Conservation (phyloP, 2,329 filamentous ascomycete genomes). For the Botrytis tulipae region DNA sequence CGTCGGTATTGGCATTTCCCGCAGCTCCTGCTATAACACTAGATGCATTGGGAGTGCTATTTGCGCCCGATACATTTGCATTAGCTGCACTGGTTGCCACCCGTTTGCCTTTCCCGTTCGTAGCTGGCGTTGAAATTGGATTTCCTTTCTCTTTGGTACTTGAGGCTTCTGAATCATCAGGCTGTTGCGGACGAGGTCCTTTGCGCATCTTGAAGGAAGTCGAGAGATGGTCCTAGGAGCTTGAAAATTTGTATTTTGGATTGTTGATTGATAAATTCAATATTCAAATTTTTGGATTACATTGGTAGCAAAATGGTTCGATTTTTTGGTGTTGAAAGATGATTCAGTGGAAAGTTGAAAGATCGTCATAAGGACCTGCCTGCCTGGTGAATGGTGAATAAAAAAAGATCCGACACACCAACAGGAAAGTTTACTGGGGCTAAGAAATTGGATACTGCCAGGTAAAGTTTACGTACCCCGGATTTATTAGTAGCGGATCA, state of each 20-base stretch:
- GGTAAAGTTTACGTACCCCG: not conserved
- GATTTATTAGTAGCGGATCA: not conserved
- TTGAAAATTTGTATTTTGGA: not conserved
- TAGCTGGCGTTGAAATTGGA: constrained; percentile 24
- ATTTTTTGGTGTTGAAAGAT: constrained; percentile 6
- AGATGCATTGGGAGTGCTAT: constrained; percentile 31
- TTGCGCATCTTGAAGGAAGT: constrained; percentile 11
- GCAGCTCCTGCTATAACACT: constrained; percentile 21
- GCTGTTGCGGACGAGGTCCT: constrained; percentile 35
- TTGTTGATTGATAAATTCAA: not conserved
- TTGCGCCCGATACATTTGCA: constrained; percentile 34
- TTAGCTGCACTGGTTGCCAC: constrained; percentile 24
- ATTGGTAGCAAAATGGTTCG: not conserved
- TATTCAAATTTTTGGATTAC: not conserved
- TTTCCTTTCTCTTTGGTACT: constrained; percentile 40
- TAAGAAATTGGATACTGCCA: not conserved
- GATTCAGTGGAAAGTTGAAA: not conserved
- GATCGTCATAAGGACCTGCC: not conserved
- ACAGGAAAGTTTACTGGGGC: constrained; percentile 1
- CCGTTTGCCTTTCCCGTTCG: constrained; percentile 38
- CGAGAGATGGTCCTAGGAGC: not conserved
- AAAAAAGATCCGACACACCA: constrained; percentile 9
- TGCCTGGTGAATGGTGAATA: too few species aligned
- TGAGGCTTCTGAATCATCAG: constrained; percentile 40
- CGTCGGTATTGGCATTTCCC: constrained; percentile 27